Evolutionary conservation across 2,329 filamentous ascomycete genomes (phyloP), one percentile per base, ranked within the genome.

Genomic region (Colletotrichum sp.): DNA sequence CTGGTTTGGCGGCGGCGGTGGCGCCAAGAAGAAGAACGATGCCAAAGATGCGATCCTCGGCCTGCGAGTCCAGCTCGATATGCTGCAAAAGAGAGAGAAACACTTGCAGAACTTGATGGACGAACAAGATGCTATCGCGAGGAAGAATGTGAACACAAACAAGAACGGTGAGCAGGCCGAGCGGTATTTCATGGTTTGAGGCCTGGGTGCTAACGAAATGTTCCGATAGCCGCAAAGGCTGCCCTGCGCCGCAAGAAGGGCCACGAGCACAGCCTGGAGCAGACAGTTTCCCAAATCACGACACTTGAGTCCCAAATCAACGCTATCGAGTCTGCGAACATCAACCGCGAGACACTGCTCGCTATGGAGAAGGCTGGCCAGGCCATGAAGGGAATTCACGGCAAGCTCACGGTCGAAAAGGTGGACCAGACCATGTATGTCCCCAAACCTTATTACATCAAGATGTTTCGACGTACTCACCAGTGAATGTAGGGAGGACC

Each of bases 301-400:
- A 98, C 97, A 27, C 90, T 99, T 60, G 97, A 99, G 85, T 94
- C 96, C 83, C 96, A 99, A 85, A 98, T 98, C 83, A 97, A 97
- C 85, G 94, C 95, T 76, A 98, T 99, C 88, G 97, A 99, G 86
- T 95, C 96, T 64, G 97, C 97, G 77, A 99, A 98, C 85, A 98
- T 99, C 89, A 99, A 99, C 90, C 93, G 96, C 87, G 96, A 98
- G 89, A 99, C 97, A 15, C 89, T 98, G 78, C 91, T 94, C 79
- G 96, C 96, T 9, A 98, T 99, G 96, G 94, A 98, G 91, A 93
- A 93, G 83, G 96, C 97, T 13, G 93, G 95, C 79, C 88, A 93
- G 77, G 97, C 96, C 44, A 98, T 99, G 96, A 94, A 96, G 88
- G 89, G 93, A 78, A 99, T 99, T 80, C 96, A 98, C 84, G 94